Evolutionary conservation across 192 early-diverging fungal species (phyloP).

Genomic region (Entomortierella parvispora): DNA sequence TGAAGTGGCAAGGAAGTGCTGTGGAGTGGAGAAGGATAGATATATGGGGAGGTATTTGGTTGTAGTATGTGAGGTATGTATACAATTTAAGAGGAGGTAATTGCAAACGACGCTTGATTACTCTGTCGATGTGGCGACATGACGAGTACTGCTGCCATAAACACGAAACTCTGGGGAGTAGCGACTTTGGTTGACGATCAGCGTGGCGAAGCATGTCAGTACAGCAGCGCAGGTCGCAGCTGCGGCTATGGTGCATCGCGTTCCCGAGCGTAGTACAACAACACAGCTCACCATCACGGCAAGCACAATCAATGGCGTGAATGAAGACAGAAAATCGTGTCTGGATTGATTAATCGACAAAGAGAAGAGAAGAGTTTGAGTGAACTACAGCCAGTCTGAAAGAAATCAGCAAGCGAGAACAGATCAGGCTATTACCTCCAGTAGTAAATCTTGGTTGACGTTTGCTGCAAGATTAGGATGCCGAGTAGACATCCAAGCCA

Average conservation of each 20-base stretch:
- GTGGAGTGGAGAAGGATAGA: too few species aligned
- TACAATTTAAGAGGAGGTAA: too few species aligned
- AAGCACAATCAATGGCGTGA: conserved; percentile 21
- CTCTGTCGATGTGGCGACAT: too few species aligned
- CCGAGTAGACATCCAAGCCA: conserved; percentile 41
- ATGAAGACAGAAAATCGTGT: conserved; percentile 11
- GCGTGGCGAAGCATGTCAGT: conserved; percentile 40
- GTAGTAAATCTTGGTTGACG: conserved; percentile 21
- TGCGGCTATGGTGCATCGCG: conserved; percentile 37
- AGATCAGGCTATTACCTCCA: conserved; percentile 12
- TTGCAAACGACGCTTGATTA: too few species aligned
- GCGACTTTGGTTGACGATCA: conserved; percentile 26
- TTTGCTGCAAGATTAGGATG: conserved; percentile 32
- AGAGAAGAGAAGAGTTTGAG: neutral
- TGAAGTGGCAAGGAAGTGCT: too few species aligned
- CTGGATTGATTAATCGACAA: neutral
- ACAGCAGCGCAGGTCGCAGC: conserved; percentile 39
- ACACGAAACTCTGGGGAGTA: conserved; percentile 26
- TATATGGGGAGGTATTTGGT: too few species aligned
- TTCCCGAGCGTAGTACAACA: conserved; percentile 35
- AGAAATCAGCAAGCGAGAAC: neutral
- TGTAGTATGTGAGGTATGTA: too few species aligned
- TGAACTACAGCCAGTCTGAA: neutral
- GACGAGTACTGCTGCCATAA: neutral
- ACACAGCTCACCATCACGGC: conserved; percentile 14